A percentile compares a stretch with the other conserved stretches of the same genome.
Evolutionary conservation across 768 basidiomycete species (phyloP).

Genomic region (Tephrocybe rancida): DNA sequence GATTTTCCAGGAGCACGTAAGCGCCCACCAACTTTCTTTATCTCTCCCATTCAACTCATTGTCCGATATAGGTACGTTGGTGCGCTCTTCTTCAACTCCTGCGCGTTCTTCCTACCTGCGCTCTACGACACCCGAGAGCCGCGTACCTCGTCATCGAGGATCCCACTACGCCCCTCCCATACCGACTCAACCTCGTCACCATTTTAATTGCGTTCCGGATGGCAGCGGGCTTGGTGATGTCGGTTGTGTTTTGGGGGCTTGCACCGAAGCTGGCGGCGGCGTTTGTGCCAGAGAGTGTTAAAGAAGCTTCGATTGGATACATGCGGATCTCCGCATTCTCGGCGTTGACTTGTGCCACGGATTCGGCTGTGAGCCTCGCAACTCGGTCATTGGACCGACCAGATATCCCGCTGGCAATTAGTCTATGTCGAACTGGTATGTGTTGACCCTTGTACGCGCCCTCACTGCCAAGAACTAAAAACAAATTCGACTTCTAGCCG

Average conservation of each 20-base stretch:
- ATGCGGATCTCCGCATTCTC: conserved; percentile 3
- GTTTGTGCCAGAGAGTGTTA: conserved; percentile 1
- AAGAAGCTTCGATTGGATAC: not conserved
- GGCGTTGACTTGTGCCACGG: not conserved
- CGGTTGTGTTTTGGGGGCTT: not conserved
- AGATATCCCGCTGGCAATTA: conserved; percentile 2
- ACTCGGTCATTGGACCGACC: conserved; percentile 4
- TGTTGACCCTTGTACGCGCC: not conserved
- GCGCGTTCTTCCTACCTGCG: not conserved
- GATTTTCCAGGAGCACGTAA: not conserved
- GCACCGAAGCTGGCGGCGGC: conserved; percentile 2
- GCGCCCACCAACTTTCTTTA: not conserved
- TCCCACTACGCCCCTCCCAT: not conserved
- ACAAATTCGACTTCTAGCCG: not conserved
- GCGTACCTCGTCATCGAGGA: not conserved
- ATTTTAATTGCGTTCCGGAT: not conserved
- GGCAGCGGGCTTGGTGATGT: conserved; percentile 3
- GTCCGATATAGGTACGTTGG: not conserved
- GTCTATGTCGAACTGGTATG: not conserved
- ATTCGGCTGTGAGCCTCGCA: conserved; percentile 4
- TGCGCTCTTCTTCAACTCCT: not conserved
- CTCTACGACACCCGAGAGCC: conserved; percentile 2
- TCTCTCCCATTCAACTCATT: not conserved
- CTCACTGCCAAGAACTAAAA: no score
- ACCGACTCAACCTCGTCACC: not conserved